Conservation (phyloP, 78 protist species). For the Pigoraptor vietnamica region DNA sequence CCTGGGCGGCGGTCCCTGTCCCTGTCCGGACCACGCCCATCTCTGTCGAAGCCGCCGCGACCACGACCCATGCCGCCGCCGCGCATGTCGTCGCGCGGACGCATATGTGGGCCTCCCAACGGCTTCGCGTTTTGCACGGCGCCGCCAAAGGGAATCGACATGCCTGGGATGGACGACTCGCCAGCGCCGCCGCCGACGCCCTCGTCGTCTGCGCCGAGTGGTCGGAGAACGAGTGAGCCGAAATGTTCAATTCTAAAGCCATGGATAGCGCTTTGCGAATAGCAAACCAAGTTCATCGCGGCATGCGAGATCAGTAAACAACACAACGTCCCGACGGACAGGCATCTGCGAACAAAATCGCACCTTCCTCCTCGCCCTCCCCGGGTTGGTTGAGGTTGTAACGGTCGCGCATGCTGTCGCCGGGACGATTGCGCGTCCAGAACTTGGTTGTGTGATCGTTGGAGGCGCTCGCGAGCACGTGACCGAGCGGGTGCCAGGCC, state of each 20-base stretch:
- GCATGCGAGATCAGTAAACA: too few relatives aligned
- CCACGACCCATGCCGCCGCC: neutral
- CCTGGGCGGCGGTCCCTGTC: too few relatives aligned
- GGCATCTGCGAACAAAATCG: neutral
- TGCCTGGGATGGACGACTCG: neutral
- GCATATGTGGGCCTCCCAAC: neutral
- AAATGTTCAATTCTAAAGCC: too few relatives aligned
- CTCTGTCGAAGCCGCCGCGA: neutral
- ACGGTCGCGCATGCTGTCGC: neutral
- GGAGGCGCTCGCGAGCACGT: constrained; percentile 65
- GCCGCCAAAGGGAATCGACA: neutral
- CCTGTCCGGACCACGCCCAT: neutral
- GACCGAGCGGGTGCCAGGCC: constrained; percentile 95
- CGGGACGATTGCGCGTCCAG: neutral
- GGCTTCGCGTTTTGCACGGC: neutral
- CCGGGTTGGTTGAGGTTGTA: constrained; percentile 1
- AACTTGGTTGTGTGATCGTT: constrained; percentile 79
- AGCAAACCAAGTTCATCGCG: too few relatives aligned
- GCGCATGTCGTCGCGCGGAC: neutral
- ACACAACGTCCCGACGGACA: neutral
- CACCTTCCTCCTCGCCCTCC: neutral
- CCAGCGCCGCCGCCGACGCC: neutral
- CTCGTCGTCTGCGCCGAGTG: too few relatives aligned
- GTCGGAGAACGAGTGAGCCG: too few relatives aligned
- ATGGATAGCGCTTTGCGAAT: too few relatives aligned